Evolutionary conservation across 2,329 filamentous ascomycete genomes (phyloP), one percentile per base, ranked within the genome.

Genomic region (Drechslerella stenobrocha): DNA sequence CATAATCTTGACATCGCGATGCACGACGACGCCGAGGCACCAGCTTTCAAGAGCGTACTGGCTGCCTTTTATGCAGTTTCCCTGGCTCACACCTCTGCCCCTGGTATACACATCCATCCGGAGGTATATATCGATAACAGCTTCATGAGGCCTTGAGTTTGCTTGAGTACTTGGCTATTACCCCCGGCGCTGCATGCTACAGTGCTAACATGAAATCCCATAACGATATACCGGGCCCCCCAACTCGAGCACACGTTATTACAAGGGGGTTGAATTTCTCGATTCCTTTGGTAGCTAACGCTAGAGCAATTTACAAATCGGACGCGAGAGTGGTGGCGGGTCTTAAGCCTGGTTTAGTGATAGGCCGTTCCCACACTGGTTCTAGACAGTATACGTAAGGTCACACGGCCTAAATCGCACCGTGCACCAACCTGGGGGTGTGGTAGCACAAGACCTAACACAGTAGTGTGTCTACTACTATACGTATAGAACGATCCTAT

Each of bases 371-470:
- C 30, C 9, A 15, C n/a, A 18, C 24, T 30, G 28, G 42, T 65
- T 47, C 40, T 48, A 18, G 37, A 48, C 23, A 51, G n/a, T n/a
- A n/a, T n/a, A n/a, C n/a, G 32, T 28, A 24, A 1, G 22, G 52
- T 66, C n/a, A 32, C 18, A 66, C 61, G 30, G 47, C 28, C 42
- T 52, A n/a, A n/a, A n/a, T n/a, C n/a, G n/a, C n/a, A n/a, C 9
- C 40, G 52, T 26, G 35, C 47, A 58, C 47, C 11, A 40, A 28
- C 40, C 28, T 7, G 3, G 15, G 2, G 28, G 47, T 59, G 48
- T 28, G 61, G 61, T 66, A 66, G 48, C 42, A 66, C 61, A 35
- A 11, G 52, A 48, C 15, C 22, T 59, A 59, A 50, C 61, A 59
- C 52, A n/a, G n/a, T n/a, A n/a, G n/a, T n/a, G n/a, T n/a, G n/a